Conservation (phyloP, 768 basidiomycete genomes). For the Daedaleopsis sinensis region DNA sequence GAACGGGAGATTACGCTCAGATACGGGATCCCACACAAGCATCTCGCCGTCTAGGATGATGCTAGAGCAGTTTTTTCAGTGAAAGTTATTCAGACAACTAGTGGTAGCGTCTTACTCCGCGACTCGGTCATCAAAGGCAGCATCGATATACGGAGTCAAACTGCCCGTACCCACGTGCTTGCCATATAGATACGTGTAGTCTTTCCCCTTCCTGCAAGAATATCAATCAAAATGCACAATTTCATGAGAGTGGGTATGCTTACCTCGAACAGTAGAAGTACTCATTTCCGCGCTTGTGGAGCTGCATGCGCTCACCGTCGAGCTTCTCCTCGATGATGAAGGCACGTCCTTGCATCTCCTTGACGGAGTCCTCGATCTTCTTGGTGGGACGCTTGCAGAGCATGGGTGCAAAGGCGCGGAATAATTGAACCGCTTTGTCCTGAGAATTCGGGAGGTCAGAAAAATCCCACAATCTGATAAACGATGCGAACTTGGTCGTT, state of each 20-base stretch:
- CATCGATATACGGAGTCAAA: slow-evolving; percentile 83
- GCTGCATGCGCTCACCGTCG: slow-evolving; percentile 94
- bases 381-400: slow-evolving; percentile 87
- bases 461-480: neutral
- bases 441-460: slow-evolving; percentile 31
- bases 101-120: slow-evolving; percentile 64
- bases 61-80: slow-evolving; percentile 41
- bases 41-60: slow-evolving; percentile 97
- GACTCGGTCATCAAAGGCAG: slow-evolving; percentile 73
- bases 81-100: neutral
- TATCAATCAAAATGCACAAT: neutral
- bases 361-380: slow-evolving; percentile 81
- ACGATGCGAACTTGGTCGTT: slow-evolving; percentile 50
- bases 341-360: slow-evolving; percentile 74
- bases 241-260: slow-evolving; percentile 11
- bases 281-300: slow-evolving; percentile 90
- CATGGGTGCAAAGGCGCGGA: slow-evolving; percentile 92
- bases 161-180: slow-evolving; percentile 81
- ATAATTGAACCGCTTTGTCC: slow-evolving; percentile 85
- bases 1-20: slow-evolving; percentile 87
- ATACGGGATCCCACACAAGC: slow-evolving; percentile 95
- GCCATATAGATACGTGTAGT: slow-evolving; percentile 92
- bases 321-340: slow-evolving; percentile 98
- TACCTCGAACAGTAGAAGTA: slow-evolving; percentile 94
- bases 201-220: slow-evolving; percentile 75